Evolutionary conservation across 31 red algal genomes (phyloP).

Genomic region (Odonthalia washingtoniensis): DNA sequence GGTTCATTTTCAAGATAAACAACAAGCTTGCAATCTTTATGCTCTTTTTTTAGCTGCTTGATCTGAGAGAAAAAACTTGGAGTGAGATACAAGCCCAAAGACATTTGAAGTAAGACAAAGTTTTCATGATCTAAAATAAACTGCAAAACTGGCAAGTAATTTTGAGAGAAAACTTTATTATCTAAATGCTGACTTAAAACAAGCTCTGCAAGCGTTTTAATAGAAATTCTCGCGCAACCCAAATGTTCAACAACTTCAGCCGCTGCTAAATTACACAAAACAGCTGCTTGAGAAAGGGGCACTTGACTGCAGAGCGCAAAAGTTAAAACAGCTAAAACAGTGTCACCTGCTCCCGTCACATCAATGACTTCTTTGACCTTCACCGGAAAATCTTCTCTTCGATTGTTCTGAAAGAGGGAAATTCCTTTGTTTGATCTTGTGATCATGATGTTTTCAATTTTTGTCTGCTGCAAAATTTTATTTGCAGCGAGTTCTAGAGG

Average conservation of each 20-base stretch:
- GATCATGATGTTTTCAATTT: slow-evolving; percentile 1
- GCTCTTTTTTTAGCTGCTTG: too few relatives aligned
- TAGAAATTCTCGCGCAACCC: slow-evolving; percentile 2
- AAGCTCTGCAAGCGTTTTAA: slow-evolving; percentile 5
- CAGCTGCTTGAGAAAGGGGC: neutral
- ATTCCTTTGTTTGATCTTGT: slow-evolving; percentile 14
- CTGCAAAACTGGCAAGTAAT: too few relatives aligned
- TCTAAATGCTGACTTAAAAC: slow-evolving; percentile 1
- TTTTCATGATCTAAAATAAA: too few relatives aligned
- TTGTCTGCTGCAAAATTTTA: slow-evolving; percentile 19
- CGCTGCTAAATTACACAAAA: slow-evolving; percentile 23
- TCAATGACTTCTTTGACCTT: neutral
- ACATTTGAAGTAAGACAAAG: too few relatives aligned
- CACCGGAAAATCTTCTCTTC: neutral
- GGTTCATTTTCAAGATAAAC: too few relatives aligned
- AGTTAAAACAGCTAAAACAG: slow-evolving; percentile 17
- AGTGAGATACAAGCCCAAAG: too few relatives aligned
- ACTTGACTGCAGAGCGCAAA: neutral
- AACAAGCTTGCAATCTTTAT: too few relatives aligned
- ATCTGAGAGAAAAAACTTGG: too few relatives aligned
- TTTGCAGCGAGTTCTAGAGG: neutral
- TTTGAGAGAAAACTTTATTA: slow-evolving; percentile 1
- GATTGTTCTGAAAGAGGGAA: neutral
- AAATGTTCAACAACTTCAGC: slow-evolving; percentile 5
- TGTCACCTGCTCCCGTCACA: slow-evolving; percentile 31